Base-by-base conservation (phyloP, 164 flowering plant genomes). In the Warburgia ugandensis region DNA sequence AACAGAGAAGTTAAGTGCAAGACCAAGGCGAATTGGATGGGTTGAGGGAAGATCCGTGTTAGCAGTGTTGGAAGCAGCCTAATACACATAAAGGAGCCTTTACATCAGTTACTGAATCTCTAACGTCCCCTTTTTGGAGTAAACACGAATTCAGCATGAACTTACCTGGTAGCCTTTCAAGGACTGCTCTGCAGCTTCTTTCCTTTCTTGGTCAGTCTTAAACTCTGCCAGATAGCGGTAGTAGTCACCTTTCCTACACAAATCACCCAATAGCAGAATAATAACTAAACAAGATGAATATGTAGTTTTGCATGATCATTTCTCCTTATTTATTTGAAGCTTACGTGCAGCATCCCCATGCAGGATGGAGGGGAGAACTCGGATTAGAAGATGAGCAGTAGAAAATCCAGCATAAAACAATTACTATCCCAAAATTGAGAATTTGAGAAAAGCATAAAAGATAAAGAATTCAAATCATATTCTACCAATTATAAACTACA, bases 1-100 rank as follows among this genome's bases (percentile, higher is more conserved):
- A 12, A 86, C 88, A 38, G 87, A 86, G 70, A 86, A 86, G 78
- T 85, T 85, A 32, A 85, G 81, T 33, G 95, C 95, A 50, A 85
- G 83, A 30, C 95, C 90, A 47, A 86, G 84, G 31, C 95, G 90
- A 38, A 83, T 80, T 1, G 95, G 90, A 60, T 86, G 95, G 31
- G 95, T 86, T 40, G 95, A 72, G 41, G 90, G 80, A 53, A 86
- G 95, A 27, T 86, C 95, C 8, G 80, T 70, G 47, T 58, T 77
- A 28, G 95, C 95, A 22, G 74, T 61, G 55, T 71, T 63, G 22
- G 85, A 68, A 54, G 90, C 90, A 71, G 84, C 79, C 89, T 85
- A 56, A 26, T 33, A 17, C 6, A 61, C n/a, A 45, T 45, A 42
- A 42, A 8, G 27, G 25, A 45, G 10, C 4, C 14, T 14, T 3